Percentiles rank a stretch among this genome's conserved stretches.
These are phyloP conservation scores for Globisporangium cystogenes DNA, from an alignment of 352 stramenopile genomes.

Conservation along the genomic window DNA sequence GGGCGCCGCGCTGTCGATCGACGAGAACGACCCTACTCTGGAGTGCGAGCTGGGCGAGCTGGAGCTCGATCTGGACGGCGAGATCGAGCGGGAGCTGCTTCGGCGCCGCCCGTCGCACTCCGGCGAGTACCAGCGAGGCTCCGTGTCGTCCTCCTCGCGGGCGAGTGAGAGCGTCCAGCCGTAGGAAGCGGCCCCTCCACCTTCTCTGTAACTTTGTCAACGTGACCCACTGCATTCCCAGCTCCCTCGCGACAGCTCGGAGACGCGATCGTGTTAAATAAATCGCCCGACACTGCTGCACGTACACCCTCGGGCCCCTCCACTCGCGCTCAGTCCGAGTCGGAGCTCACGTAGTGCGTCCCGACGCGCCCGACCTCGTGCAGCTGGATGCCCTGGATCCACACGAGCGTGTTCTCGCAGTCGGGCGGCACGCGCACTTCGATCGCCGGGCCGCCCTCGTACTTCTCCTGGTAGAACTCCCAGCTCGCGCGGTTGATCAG, in stretches of 20 bases:
- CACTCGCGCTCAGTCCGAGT: constrained; percentile 17
- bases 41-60: constrained; percentile 39
- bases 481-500: constrained; percentile 80
- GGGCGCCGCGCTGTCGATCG: constrained; percentile 12
- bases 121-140: constrained; percentile 17
- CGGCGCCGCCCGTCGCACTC: constrained; percentile 45
- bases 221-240: too few relatives aligned
- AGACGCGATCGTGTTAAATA: not conserved
- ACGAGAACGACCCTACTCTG: constrained; percentile 20
- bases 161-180: not conserved
- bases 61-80: constrained; percentile 61
- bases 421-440: constrained; percentile 55
- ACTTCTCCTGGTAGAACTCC: constrained; percentile 69
- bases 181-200: not conserved
- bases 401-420: constrained; percentile 44
- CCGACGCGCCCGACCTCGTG: constrained; percentile 50
- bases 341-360: constrained; percentile 58
- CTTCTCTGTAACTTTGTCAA: not conserved
- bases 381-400: constrained; percentile 45
- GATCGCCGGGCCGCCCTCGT: constrained; percentile 62
- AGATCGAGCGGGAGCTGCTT: constrained; percentile 64
- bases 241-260: too few relatives aligned
- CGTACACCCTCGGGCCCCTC: too few relatives aligned
- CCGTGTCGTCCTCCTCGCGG: not conserved
- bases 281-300: too few relatives aligned